Base-by-base conservation (phyloP, 2,329 filamentous ascomycete genomes). In the Colletotrichum australisinense region DNA sequence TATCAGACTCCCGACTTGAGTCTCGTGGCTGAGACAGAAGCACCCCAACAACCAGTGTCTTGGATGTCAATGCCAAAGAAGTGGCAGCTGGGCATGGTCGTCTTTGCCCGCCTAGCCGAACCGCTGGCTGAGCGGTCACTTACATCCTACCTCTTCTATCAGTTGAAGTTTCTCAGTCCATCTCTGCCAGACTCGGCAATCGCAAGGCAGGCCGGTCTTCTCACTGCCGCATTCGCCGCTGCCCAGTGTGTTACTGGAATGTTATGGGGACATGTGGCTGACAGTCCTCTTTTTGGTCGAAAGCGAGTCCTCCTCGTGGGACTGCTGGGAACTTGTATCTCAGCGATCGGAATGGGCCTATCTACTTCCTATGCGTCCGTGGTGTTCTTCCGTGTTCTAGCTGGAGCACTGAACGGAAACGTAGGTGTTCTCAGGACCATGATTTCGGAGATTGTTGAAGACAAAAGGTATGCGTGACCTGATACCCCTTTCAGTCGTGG, bases 341-440 rank as follows among this genome's bases (percentile, higher is more conserved):
- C 91, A 3, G 91, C 89, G 74, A 77, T 95, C 14, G 93, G 93
- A 0, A 93, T 94, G 78, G 93, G 92, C 0, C 94, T 95, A 78
- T 90, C 91, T 6, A 88, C 85, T 30, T 91, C 86, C 6, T 94
- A 94, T 78, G 19, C 24, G 9, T 42, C 67, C 4, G 76, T 74
- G 2, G 64, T 77, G 32, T 74, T 75, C 66, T 77, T 77, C 56
- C 76, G 76, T 5, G 72, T 76, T 26, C 28, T 69, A 5, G 75
- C 75, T 1, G 76, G 76, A 16, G 76, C 75, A 1, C 62, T 77
- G 11, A 77, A 77, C 14, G 76, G 76, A 3, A 77, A 77, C 4
- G 46, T 77, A 24, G 75, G 75, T 32, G 76, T 77, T 2, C 60
- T 77, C 2, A 67, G 76, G 56, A 76, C 76, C 24, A 77, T 77